Percentiles rank a stretch among this genome's conserved stretches.
Conservation (phyloP, 805 yeast genomes). For the Debaryomyces hansenii region DNA sequence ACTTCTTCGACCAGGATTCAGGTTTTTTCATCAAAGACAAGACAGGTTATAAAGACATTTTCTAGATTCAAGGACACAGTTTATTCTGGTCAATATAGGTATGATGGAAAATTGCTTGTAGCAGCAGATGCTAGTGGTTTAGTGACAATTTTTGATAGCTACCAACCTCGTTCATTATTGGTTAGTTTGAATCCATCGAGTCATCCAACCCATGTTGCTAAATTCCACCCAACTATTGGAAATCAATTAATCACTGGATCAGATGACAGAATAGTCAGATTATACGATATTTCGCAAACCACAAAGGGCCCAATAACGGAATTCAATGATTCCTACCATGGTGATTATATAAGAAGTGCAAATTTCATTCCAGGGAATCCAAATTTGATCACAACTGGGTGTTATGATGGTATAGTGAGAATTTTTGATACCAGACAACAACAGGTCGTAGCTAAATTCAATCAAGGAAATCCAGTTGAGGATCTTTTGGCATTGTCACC, state of each 20-base stretch:
- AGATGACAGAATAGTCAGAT: conserved; percentile 83
- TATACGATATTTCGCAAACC: conserved; percentile 84
- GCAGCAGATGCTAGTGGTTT: conserved; percentile 96
- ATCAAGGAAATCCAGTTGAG: conserved; percentile 77
- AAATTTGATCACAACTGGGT: conserved; percentile 85
- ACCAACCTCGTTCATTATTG: conserved; percentile 72
- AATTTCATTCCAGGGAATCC: conserved; percentile 73
- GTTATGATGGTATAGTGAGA: conserved; percentile 86
- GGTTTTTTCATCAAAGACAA: conserved; percentile 88
- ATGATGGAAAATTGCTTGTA: conserved; percentile 85
- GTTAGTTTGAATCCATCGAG: conserved; percentile 80
- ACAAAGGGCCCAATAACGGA: conserved; percentile 65
- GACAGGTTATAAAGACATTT: conserved; percentile 86
- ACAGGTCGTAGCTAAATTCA: conserved; percentile 61
- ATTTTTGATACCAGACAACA: conserved; percentile 75
- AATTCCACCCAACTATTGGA: conserved; percentile 77
- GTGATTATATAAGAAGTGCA: conserved; percentile 86
- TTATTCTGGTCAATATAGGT: conserved; percentile 85
- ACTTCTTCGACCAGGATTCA: conserved; percentile 91
- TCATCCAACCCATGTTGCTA: conserved; percentile 91
- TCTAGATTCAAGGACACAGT: conserved; percentile 89
- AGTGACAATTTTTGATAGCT: conserved; percentile 86
- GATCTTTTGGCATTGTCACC: conserved; percentile 73
- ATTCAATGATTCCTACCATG: conserved; percentile 63
- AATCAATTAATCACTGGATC: conserved; percentile 83